Evolutionary conservation across 2,329 filamentous ascomycete species (phyloP).

Genomic region (Diaporthe sp.): DNA sequence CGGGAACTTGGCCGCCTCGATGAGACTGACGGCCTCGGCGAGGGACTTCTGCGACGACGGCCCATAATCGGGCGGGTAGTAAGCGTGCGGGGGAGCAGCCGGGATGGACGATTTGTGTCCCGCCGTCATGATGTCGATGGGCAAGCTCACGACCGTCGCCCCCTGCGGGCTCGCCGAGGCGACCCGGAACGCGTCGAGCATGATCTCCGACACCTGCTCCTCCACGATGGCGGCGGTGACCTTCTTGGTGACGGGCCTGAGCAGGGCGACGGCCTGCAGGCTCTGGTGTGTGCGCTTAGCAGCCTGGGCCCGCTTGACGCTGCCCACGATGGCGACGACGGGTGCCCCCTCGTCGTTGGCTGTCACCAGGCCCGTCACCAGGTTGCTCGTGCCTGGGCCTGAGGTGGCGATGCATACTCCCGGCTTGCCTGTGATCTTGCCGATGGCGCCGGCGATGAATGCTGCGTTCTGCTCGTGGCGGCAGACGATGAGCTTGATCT

Average conservation of each 20-base stretch:
- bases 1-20: conserved; percentile 52
- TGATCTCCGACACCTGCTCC: conserved; percentile 60
- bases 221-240: conserved; percentile 57
- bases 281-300: conserved; percentile 61
- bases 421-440: conserved; percentile 58
- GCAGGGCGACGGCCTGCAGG: conserved; percentile 57
- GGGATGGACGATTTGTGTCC: conserved; percentile 50
- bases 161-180: conserved; percentile 57
- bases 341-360: conserved; percentile 62
- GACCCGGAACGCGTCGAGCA: conserved; percentile 59
- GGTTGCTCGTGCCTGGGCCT: conserved; percentile 60
- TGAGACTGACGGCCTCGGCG: conserved; percentile 49
- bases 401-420: conserved; percentile 62
- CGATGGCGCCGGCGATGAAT: conserved; percentile 61
- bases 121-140: conserved; percentile 57
- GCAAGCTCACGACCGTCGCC: conserved; percentile 57
- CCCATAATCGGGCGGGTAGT: conserved; percentile 55
- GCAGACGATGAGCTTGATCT: conserved; percentile 60
- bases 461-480: conserved; percentile 64
- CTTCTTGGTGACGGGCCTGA: conserved; percentile 58
- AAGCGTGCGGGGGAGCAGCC: conserved; percentile 54
- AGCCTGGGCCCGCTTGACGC: conserved; percentile 57
- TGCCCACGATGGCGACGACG: conserved; percentile 62
- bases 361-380: conserved; percentile 59
- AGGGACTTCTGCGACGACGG: conserved; percentile 50